Evolutionary conservation across 2,329 filamentous ascomycete genomes (phyloP).

Genomic region (Lachnellula suecica): DNA sequence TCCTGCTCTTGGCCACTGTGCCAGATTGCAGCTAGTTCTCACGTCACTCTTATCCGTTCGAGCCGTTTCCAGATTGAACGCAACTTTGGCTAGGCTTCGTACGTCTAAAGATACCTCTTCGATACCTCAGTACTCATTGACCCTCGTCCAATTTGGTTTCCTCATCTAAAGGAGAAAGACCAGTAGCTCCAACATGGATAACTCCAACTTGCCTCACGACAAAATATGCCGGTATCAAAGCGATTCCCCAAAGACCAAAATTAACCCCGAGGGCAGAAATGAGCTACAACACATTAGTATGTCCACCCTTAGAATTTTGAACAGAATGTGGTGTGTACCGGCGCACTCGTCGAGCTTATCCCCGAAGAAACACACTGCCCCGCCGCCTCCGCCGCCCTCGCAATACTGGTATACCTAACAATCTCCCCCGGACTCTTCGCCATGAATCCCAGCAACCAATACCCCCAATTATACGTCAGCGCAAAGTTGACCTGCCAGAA

Average conservation of each 20-base stretch:
- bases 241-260: slow-evolving; percentile 29
- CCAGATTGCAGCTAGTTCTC: too few relatives aligned
- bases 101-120: too few relatives aligned
- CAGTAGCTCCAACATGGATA: too few relatives aligned
- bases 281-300: slow-evolving; percentile 11
- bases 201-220: too few relatives aligned
- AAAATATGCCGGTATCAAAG: slow-evolving; percentile 22
- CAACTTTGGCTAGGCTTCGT: too few relatives aligned
- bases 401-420: slow-evolving; percentile 44
- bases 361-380: slow-evolving; percentile 40
- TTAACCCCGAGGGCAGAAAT: slow-evolving; percentile 23
- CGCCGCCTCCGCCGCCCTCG: slow-evolving; percentile 42
- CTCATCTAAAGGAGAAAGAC: too few relatives aligned
- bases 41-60: too few relatives aligned
- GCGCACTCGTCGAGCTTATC: slow-evolving; percentile 32
- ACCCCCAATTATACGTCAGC: slow-evolving; percentile 34
- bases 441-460: slow-evolving; percentile 34
- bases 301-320: background rate
- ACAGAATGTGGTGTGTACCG: slow-evolving; percentile 7
- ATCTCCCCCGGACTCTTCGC: slow-evolving; percentile 38
- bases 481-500: slow-evolving; percentile 23
- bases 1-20: too few relatives aligned
- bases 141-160: too few relatives aligned
- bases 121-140: too few relatives aligned
- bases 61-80: too few relatives aligned